Base-by-base conservation (phyloP, 1,284 basidiomycete genomes). In the Ceratobasidium theobromae region DNA sequence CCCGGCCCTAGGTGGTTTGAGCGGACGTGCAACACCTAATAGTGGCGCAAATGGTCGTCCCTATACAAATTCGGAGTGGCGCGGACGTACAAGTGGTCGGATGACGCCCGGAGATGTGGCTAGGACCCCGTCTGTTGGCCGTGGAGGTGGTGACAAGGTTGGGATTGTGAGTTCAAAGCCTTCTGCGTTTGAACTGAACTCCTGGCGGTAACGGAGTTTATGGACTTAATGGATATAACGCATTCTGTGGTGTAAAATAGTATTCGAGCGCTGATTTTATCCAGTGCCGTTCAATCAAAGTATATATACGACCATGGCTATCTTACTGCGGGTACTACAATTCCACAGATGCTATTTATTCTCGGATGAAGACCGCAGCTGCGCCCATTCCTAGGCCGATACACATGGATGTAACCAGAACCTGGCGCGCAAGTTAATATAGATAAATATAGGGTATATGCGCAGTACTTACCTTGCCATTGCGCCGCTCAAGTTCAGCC, bases 351-450 rank as follows among this genome's bases (percentile, higher is more conserved):
- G 18, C 1, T 11, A 4, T 38, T 53, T 48, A 65, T 14, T 93
- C 91, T 72, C 90, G 92, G 27, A 94, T 86, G 70, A 94, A 88
- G 64, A 94, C 82, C 1, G 85, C 84, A 6, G 91, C 92, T 46
- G 89, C 90, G 16, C 92, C 92, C 91, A 94, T 93, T 23, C 89
- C 91, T 71, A 87, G 89, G 28, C 92, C 93, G 54, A 95, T 80
- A 11, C 62, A 65, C 62, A 65, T 65, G 18, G 87, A 90, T 0
- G 91, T 78, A 49, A 76, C 77, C 40, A 75, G 71, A 51, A 75
- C 62, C 62, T 65, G 25, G 18, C 14, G 41, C 18, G 14, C 12
- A 0, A 28, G 16, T 53, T 35, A 53, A 25, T 12, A 21, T 4
- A n/a, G 4, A 18, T 14, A 43, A 25, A 18, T 11, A 52, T 33